A percentile compares a stretch with the other conserved stretches of the same genome.
Evolutionary conservation across 169 alveolate genomes (phyloP).

Genomic region (Perkinsus marinus): DNA sequence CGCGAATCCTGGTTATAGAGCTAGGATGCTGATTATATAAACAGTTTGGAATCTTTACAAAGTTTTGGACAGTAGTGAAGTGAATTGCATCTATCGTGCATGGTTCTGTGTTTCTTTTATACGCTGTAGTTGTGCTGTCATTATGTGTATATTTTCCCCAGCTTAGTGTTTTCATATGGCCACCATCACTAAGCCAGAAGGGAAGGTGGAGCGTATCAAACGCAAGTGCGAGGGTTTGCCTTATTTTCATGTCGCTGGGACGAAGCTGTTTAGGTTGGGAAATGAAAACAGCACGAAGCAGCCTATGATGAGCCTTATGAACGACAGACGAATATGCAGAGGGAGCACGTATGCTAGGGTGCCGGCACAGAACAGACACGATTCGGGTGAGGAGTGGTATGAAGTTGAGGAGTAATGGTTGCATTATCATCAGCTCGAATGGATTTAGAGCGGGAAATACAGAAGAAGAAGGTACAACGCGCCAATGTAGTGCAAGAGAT

Average conservation of each 20-base stretch:
- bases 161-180: background rate
- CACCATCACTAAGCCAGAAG: background rate
- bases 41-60: background rate
- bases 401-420: background rate
- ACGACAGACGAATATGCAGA: conserved; percentile 53
- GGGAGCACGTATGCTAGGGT: conserved; percentile 53
- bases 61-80: background rate
- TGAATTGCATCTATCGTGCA: background rate
- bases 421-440: background rate
- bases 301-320: conserved; percentile 36
- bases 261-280: background rate
- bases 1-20: no score
- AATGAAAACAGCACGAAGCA: background rate
- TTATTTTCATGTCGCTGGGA: background rate
- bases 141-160: background rate
- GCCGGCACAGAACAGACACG: background rate
- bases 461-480: background rate
- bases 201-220: background rate
- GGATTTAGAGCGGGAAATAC: background rate
- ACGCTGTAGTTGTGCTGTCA: background rate
- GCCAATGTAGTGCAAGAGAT: background rate
- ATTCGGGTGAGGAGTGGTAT: background rate
- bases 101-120: background rate
- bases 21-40: no score
- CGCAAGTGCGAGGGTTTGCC: background rate